Conservation (phyloP, 495 filamentous ascomycete genomes). For the Xylaria curta region DNA sequence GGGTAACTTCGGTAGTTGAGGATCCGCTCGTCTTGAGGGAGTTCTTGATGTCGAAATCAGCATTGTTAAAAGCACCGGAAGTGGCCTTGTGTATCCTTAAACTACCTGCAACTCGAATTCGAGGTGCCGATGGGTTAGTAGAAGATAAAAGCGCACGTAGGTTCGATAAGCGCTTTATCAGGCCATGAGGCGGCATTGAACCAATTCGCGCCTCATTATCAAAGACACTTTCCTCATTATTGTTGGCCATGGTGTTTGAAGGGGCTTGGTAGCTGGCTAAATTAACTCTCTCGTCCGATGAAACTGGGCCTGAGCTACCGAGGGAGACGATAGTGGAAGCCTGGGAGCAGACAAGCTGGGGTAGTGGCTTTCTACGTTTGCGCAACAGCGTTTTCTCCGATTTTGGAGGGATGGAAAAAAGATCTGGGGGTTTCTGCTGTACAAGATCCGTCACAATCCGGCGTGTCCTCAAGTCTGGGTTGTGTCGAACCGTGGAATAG, state of each 20-base stretch:
- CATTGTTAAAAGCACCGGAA: slow-evolving; percentile 14
- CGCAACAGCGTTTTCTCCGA: slow-evolving; percentile 18
- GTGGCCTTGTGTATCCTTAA: slow-evolving; percentile 8
- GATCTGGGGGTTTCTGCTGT: slow-evolving; percentile 31
- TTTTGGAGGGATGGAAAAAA: slow-evolving; percentile 30
- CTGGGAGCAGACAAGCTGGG: slow-evolving; percentile 9
- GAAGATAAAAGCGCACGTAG: slow-evolving; percentile 33
- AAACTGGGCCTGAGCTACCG: background rate
- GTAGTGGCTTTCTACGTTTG: slow-evolving; percentile 20
- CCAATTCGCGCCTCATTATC: background rate
- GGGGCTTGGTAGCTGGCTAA: background rate
- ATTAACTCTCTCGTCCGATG: slow-evolving; percentile 1
- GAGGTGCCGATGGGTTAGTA: slow-evolving; percentile 11
- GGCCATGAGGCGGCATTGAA: slow-evolving; percentile 27
- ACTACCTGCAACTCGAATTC: background rate
- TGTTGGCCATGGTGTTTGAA: background rate
- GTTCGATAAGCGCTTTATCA: slow-evolving; percentile 37
- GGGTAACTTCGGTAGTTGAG: background rate
- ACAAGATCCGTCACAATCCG: slow-evolving; percentile 25
- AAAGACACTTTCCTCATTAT: background rate
- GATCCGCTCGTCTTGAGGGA: slow-evolving; percentile 4
- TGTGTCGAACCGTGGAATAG: slow-evolving; percentile 29
- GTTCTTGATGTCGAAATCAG: slow-evolving; percentile 20
- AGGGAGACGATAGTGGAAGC: slow-evolving; percentile 3
- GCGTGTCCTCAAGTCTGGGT: slow-evolving; percentile 16